Conservation (phyloP, 768 basidiomycete genomes). For the Hygrophoropsis aurantiaca region DNA sequence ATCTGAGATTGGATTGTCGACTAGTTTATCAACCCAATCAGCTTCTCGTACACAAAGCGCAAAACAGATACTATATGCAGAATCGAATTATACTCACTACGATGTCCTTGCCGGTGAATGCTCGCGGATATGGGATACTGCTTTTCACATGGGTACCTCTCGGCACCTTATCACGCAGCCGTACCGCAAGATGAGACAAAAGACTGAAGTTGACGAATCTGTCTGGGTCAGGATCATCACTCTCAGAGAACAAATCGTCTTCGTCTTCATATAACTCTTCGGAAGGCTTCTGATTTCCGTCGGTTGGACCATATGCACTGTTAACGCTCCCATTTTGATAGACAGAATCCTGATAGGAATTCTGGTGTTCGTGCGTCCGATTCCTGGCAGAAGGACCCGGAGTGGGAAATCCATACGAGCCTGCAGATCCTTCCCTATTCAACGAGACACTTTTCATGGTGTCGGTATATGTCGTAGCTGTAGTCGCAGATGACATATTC, state of each 20-base stretch:
- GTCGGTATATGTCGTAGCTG: conserved; percentile 21
- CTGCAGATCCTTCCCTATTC: conserved; percentile 12
- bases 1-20: conserved; percentile 88
- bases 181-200: conserved; percentile 85
- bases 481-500: conserved; percentile 24
- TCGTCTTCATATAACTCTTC: conserved; percentile 25
- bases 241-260: conserved; percentile 36
- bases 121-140: conserved; percentile 84
- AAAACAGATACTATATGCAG: too few species aligned
- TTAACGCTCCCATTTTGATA: conserved; percentile 19
- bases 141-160: conserved; percentile 88
- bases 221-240: conserved; percentile 64
- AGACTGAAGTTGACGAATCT: conserved; percentile 88
- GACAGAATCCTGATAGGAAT: conserved; percentile 13
- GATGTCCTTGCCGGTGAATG: conserved; percentile 93
- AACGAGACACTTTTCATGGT: conserved; percentile 16
- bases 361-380: conserved; percentile 12
- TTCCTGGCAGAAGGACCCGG: conserved; percentile 17
- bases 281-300: conserved; percentile 15
- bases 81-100: conserved; percentile 61
- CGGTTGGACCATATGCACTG: conserved; percentile 16
- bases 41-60: background rate
- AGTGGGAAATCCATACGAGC: conserved; percentile 17
- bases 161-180: conserved; percentile 87
- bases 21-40: conserved; percentile 37